These are phyloP conservation scores for Coprinopsis sp. DNA, from an alignment of 768 basidiomycete species.

Conservation along the genomic window DNA sequence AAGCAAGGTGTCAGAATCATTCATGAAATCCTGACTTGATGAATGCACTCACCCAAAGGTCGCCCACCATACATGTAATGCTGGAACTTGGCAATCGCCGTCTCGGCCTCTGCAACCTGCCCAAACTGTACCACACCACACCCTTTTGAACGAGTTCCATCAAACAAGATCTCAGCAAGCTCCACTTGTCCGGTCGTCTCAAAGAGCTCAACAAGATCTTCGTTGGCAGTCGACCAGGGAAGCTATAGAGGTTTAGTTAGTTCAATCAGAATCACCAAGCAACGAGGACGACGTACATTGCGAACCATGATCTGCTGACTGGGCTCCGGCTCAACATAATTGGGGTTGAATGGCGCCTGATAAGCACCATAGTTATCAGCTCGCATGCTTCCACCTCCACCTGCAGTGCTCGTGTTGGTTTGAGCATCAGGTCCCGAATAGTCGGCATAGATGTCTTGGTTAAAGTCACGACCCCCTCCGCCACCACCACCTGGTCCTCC, in stretches of 20 bases:
- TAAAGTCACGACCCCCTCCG: slow-evolving; percentile 68
- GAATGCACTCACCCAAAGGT: slow-evolving; percentile 57
- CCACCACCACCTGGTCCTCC: slow-evolving; percentile 20
- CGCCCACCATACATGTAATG: slow-evolving; percentile 93
- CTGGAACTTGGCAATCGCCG: slow-evolving; percentile 95
- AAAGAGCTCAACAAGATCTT: slow-evolving; percentile 96
- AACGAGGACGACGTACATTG: slow-evolving; percentile 66
- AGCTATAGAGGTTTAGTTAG: slow-evolving; percentile 43
- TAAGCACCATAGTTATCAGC: slow-evolving; percentile 4
- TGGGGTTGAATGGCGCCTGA: slow-evolving; percentile 2
- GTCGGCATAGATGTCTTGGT: slow-evolving; percentile 87
- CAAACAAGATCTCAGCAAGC: slow-evolving; percentile 90
- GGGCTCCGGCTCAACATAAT: slow-evolving; percentile 67
- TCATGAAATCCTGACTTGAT: slow-evolving; percentile 7
- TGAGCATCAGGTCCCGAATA: slow-evolving; percentile 85
- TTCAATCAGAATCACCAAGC: neutral
- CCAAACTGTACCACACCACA: slow-evolving; percentile 95
- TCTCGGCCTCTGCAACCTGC: slow-evolving; percentile 84
- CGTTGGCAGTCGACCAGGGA: slow-evolving; percentile 98
- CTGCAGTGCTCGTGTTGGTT: slow-evolving; percentile 34
- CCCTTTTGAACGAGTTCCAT: slow-evolving; percentile 89
- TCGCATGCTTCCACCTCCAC: slow-evolving; percentile 32
- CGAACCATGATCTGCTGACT: slow-evolving; percentile 98
- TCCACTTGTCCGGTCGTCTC: slow-evolving; percentile 97
- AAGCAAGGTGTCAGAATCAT: neutral